Evolutionary conservation across 257 asterid species (phyloP).

Genomic region (Orobanche coerulescens): DNA sequence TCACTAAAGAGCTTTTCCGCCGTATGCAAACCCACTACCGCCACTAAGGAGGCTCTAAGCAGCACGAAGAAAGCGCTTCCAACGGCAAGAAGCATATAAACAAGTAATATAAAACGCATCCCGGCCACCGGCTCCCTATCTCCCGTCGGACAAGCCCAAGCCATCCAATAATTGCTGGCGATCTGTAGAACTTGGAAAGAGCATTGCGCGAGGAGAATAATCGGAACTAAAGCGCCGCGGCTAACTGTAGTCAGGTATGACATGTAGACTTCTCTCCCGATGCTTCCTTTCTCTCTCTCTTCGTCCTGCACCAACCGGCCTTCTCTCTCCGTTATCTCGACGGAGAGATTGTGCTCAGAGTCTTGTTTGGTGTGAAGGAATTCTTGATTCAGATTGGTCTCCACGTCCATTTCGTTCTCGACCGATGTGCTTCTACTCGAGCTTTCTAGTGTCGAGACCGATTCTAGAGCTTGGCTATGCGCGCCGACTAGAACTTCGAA

Average conservation of each 20-base stretch:
- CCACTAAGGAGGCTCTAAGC: not conserved
- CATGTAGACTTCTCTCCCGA: slow-evolving; percentile 8
- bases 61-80: slow-evolving; percentile 1
- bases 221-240: slow-evolving; percentile 1
- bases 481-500: slow-evolving; percentile 7
- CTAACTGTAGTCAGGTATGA: not conserved
- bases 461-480: slow-evolving; percentile 5
- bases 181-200: not conserved
- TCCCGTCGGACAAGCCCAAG: slow-evolving; percentile 9
- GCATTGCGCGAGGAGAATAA: not conserved
- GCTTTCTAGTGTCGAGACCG: not conserved
- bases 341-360: not conserved
- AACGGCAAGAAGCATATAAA: not conserved
- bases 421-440: not conserved
- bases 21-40: not conserved
- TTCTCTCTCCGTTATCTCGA: not conserved
- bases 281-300: slow-evolving; percentile 7
- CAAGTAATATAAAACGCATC: not conserved
- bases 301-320: slow-evolving; percentile 2
- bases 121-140: not conserved
- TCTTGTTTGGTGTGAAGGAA: slow-evolving; percentile 6
- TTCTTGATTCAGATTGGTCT: not conserved
- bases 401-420: not conserved
- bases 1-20: not conserved
- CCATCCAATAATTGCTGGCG: slow-evolving; percentile 8